phyloP scores from a whole-genome alignment of 768 basidiomycete genomes.

The Phlebiopsis flavidoalba region DNA sequence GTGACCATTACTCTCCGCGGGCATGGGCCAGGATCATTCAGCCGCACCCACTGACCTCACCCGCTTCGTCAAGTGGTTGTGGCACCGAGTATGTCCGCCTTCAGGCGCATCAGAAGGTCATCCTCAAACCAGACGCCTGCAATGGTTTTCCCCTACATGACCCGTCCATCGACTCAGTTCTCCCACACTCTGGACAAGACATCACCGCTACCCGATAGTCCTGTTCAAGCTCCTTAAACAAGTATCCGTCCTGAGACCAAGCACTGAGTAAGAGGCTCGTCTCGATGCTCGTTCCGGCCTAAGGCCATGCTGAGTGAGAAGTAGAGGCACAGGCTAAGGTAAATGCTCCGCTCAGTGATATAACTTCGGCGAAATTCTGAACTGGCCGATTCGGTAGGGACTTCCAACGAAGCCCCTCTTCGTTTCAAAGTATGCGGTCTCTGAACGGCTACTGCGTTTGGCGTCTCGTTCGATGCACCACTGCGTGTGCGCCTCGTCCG shows the following conservation, averaged over 20 bases:
- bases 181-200: conserved; percentile 97
- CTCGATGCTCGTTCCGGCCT: conserved; percentile 70
- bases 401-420: conserved; percentile 91
- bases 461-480: too few relatives aligned
- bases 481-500: conserved; percentile 69
- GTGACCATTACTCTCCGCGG: not conserved
- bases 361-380: not conserved
- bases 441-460: conserved; percentile 94
- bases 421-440: conserved; percentile 95
- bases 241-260: conserved; percentile 94
- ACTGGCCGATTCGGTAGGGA: conserved; percentile 40
- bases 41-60: conserved; percentile 85
- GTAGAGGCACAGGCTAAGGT: conserved; percentile 49
- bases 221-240: conserved; percentile 98
- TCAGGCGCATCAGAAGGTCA: conserved; percentile 97
- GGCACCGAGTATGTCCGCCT: conserved; percentile 97
- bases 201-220: conserved; percentile 97
- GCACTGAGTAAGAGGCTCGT: conserved; percentile 96
- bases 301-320: conserved; percentile 79
- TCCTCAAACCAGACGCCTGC: conserved; percentile 93
- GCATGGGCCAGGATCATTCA: conserved; percentile 95
- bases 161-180: conserved; percentile 97
- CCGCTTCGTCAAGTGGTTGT: conserved; percentile 99
- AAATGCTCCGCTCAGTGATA: conserved; percentile 17
- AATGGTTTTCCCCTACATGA: conserved; percentile 99